Conservation (phyloP, 805 yeast species). For the Cyberlindnera bimundalis region DNA sequence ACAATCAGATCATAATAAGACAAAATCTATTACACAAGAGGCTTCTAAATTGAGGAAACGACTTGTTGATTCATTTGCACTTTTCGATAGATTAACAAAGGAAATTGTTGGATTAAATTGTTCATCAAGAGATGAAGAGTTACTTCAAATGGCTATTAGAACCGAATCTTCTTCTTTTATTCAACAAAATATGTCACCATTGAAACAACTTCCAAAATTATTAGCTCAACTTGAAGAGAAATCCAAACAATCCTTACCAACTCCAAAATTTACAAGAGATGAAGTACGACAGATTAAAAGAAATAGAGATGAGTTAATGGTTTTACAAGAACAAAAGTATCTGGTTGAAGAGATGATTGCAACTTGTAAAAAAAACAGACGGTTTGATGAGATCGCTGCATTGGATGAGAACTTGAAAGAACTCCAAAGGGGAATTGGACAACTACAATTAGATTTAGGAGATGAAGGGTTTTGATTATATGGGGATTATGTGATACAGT, state of each 20-base stretch:
- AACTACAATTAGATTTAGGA: constrained; percentile 5
- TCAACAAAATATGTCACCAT: constrained; percentile 61
- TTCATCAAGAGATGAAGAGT: constrained; percentile 40
- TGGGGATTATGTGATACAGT: no score
- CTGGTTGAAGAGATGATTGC: constrained; percentile 63
- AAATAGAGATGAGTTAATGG: constrained; percentile 74
- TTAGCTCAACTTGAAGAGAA: constrained; percentile 29
- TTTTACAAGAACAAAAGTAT: constrained; percentile 78
- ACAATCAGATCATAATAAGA: constrained; percentile 31
- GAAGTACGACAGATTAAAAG: constrained; percentile 53
- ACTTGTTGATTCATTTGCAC: constrained; percentile 46
- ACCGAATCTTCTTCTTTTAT: constrained; percentile 55
- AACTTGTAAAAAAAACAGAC: constrained; percentile 59
- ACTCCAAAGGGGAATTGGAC: constrained; percentile 4
- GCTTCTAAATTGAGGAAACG: constrained; percentile 41
- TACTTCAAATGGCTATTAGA: constrained; percentile 51
- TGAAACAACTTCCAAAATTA: constrained; percentile 55
- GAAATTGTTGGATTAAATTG: constrained; percentile 36
- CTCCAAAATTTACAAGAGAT: constrained; percentile 31
- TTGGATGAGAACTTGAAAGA: constrained; percentile 50
- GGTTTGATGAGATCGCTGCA: constrained; percentile 71
- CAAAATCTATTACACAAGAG: constrained; percentile 30
- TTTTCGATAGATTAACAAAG: constrained; percentile 48
- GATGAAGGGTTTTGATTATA: constrained; percentile 7
- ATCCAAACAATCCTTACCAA: constrained; percentile 16